Evolutionary conservation across 441 rosid species (phyloP).

Genomic region (Gossypium davidsonii): DNA sequence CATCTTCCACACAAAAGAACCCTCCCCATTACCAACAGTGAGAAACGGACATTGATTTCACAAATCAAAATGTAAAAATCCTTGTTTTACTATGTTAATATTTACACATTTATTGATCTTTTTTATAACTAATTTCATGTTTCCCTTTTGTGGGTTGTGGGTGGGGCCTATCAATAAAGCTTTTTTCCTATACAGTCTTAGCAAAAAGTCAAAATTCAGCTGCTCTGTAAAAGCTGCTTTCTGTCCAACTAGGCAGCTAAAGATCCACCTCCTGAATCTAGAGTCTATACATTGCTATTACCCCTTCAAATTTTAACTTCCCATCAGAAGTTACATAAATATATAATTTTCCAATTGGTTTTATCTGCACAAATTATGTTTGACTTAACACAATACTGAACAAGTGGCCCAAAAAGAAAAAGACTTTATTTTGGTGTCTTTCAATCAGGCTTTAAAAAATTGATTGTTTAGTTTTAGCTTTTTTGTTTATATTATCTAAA

Average conservation of each 20-base stretch:
- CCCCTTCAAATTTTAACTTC: not conserved
- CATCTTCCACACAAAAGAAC: constrained; percentile 26
- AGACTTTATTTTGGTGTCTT: not conserved
- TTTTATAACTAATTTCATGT: not conserved
- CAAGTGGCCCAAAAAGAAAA: not conserved
- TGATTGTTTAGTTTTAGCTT: not conserved
- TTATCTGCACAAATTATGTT: not conserved
- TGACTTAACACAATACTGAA: not conserved
- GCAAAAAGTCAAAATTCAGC: constrained; percentile 36
- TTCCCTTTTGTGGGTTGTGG: not conserved
- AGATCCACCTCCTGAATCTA: not conserved
- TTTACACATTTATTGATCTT: not conserved
- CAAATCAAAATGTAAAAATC: constrained; percentile 8
- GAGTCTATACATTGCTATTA: not conserved
- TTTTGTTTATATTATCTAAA: not conserved
- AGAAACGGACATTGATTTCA: constrained; percentile 53
- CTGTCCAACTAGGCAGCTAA: constrained; percentile 28
- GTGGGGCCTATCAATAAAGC: constrained; percentile 18
- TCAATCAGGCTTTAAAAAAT: not conserved
- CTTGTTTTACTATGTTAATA: not conserved
- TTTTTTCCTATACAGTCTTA: not conserved
- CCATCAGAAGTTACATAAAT: not conserved
- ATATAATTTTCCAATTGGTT: not conserved
- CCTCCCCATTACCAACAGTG: too few species aligned
- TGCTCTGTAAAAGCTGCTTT: constrained; percentile 39